These are phyloP conservation scores for Lumnitzera racemosa DNA, from an alignment of 345 rosid species.

Conservation along the genomic window DNA sequence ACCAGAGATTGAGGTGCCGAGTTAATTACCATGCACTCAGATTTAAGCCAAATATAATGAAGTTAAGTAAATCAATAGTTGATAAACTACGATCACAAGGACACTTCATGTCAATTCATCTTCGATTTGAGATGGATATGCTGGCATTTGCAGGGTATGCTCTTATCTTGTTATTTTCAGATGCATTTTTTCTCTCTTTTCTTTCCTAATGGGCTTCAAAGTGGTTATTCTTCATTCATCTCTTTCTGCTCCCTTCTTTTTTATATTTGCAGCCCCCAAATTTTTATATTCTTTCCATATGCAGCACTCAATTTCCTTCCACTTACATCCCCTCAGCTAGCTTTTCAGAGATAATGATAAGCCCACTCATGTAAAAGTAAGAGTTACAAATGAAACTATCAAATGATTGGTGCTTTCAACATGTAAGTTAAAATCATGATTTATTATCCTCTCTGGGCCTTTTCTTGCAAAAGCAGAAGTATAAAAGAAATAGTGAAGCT, in stretches of 20 bases:
- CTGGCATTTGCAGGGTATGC: constrained; percentile 97
- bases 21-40: constrained; percentile 95
- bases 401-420: too few species aligned
- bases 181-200: constrained; percentile 3
- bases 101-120: constrained; percentile 98
- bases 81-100: constrained; percentile 95
- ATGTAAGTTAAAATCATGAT: too few species aligned
- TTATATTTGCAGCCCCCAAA: too few species aligned
- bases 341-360: too few species aligned
- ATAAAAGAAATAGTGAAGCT: too few species aligned
- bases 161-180: constrained; percentile 13
- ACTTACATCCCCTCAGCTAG: too few species aligned
- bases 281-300: too few species aligned
- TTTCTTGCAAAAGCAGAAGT: background rate
- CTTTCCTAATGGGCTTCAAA: background rate
- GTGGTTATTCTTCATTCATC: background rate
- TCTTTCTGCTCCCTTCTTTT: too few species aligned
- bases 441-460: background rate
- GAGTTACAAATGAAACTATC: too few species aligned
- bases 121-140: constrained; percentile 99
- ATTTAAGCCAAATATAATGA: constrained; percentile 92
- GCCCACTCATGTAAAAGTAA: too few species aligned
- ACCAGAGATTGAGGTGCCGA: constrained; percentile 94
- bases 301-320: too few species aligned
- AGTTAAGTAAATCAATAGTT: constrained; percentile 84